Conservation (phyloP, 129 eudicot species). For the Lonicera japonica region DNA sequence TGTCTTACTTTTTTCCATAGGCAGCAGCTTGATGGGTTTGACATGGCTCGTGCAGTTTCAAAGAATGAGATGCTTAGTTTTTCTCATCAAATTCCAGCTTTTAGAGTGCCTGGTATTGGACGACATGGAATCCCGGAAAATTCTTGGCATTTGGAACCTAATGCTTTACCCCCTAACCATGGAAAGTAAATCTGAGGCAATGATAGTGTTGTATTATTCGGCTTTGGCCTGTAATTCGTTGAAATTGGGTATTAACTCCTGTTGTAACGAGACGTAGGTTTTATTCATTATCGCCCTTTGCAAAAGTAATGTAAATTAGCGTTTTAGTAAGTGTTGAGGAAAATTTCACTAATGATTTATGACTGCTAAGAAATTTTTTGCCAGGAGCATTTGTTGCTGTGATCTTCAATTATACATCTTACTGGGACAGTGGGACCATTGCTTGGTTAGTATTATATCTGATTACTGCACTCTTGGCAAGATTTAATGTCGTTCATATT, state of each 20-base stretch:
- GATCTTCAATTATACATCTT: too few relatives aligned
- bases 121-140: constrained; percentile 59
- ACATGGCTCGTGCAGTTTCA: constrained; percentile 41
- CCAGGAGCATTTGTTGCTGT: too few relatives aligned
- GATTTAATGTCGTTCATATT: too few relatives aligned
- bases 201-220: not conserved
- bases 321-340: too few relatives aligned
- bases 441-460: too few relatives aligned
- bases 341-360: too few relatives aligned
- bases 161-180: constrained; percentile 42
- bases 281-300: too few relatives aligned
- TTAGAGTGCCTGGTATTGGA: constrained; percentile 51
- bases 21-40: constrained; percentile 44
- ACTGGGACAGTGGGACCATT: too few relatives aligned
- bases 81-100: constrained; percentile 55
- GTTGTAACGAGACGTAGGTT: not conserved
- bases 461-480: too few relatives aligned
- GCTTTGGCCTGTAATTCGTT: not conserved
- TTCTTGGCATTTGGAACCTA: constrained; percentile 72
- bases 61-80: constrained; percentile 49
- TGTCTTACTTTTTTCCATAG: constrained; percentile 55
- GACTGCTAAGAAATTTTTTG: too few relatives aligned
- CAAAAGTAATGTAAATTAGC: too few relatives aligned
- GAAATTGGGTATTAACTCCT: not conserved
- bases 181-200: constrained; percentile 18